Evolutionary conservation across 176 grass and related monocot species (phyloP).

Genomic region (Ensete ventricosum): DNA sequence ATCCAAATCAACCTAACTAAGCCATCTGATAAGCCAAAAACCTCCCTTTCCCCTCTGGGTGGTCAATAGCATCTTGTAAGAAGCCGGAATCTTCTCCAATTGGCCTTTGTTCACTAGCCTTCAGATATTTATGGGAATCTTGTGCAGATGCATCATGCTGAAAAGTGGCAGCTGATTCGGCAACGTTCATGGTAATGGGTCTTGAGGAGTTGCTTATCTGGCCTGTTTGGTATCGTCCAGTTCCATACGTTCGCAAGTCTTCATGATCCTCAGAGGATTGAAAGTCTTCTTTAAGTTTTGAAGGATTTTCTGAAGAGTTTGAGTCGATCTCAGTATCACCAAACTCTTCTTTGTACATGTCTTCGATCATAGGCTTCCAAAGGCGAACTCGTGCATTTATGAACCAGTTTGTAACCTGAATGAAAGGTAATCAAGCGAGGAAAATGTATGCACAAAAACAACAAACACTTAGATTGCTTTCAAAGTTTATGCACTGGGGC

Average conservation of each 20-base stretch:
- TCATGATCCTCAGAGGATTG: constrained; percentile 53
- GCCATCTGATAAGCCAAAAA: constrained; percentile 61
- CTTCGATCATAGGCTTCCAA: constrained; percentile 99
- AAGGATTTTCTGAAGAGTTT: constrained; percentile 63
- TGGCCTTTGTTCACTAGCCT: constrained; percentile 57
- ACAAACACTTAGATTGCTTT: not conserved
- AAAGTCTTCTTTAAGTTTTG: constrained; percentile 46
- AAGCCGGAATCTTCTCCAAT: constrained; percentile 33
- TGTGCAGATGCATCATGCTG: constrained; percentile 40
- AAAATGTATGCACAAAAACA: not conserved
- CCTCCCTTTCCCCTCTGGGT: constrained; percentile 23
- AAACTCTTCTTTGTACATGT: constrained; percentile 98
- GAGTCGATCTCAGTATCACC: constrained; percentile 69
- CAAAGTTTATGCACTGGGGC: not conserved
- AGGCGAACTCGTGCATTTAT: constrained; percentile 97
- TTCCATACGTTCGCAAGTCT: constrained; percentile 37
- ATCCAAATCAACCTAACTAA: constrained; percentile 43
- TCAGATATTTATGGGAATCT: constrained; percentile 83
- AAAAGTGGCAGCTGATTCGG: constrained; percentile 34
- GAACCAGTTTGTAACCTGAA: constrained; percentile 98
- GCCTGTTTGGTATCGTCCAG: constrained; percentile 41
- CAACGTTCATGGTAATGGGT: constrained; percentile 27
- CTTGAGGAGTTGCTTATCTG: constrained; percentile 50
- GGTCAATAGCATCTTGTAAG: constrained; percentile 37
- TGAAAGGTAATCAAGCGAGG: constrained; percentile 14